Evolutionary conservation across 208 protist genomes (phyloP).

Genomic region (Strigomonas galati): DNA sequence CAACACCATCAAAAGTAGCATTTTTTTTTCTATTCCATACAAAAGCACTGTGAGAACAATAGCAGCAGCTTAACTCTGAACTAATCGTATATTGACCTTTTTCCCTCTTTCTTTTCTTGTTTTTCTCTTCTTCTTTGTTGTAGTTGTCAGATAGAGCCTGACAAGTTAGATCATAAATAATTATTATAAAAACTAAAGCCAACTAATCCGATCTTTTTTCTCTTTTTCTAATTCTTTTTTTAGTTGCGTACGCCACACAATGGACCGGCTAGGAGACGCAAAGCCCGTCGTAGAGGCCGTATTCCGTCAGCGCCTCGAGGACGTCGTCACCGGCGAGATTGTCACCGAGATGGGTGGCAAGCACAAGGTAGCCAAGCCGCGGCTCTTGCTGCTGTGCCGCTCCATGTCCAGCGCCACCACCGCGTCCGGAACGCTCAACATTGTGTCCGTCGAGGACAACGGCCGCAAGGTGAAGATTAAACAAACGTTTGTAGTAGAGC

Average conservation of each 20-base stretch:
- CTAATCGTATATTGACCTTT: not conserved
- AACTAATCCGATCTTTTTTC: not conserved
- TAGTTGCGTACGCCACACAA: constrained; percentile 6
- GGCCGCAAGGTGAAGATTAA: constrained; percentile 56
- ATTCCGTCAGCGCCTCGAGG: constrained; percentile 73
- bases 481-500: constrained; percentile 62
- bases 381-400: constrained; percentile 55
- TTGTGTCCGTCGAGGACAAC: constrained; percentile 29
- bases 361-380: constrained; percentile 38
- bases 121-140: not conserved
- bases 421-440: constrained; percentile 26
- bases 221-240: not conserved
- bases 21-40: no score
- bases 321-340: constrained; percentile 68
- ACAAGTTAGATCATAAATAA: no score
- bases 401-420: constrained; percentile 23
- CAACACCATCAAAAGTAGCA: no score
- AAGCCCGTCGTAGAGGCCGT: constrained; percentile 50
- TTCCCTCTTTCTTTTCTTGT: constrained; percentile 1
- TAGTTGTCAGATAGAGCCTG: no score
- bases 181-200: no score
- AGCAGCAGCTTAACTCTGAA: no score
- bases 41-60: no score
- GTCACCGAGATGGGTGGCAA: constrained; percentile 54
- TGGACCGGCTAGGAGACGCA: constrained; percentile 46